Evolutionary conservation across 2,329 filamentous ascomycete species (phyloP).

Genomic region (Raffaelea albimanens): DNA sequence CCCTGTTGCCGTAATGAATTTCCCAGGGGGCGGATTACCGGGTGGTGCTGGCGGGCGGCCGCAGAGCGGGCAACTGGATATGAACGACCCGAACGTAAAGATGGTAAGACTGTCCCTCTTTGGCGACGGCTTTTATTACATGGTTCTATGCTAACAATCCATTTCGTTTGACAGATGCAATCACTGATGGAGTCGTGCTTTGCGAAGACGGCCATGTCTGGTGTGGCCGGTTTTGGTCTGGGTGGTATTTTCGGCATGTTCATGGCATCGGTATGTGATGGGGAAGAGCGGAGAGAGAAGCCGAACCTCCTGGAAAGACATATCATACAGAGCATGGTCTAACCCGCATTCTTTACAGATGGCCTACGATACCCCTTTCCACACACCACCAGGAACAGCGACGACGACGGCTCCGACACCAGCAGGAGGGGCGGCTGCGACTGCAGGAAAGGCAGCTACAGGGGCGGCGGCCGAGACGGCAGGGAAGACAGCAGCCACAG

Average conservation of each 20-base stretch:
- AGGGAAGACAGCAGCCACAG: background rate
- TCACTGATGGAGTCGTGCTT: conserved; percentile 84
- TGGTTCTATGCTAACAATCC: background rate
- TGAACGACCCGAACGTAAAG: conserved; percentile 44
- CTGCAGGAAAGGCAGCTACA: background rate
- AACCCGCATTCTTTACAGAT: too few species aligned
- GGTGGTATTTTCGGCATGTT: conserved; percentile 93
- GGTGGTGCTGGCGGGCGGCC: conserved; percentile 12
- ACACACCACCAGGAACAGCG: conserved; percentile 28
- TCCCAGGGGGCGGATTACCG: conserved; percentile 22
- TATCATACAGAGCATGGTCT: too few species aligned
- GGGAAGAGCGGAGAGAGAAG: too few species aligned
- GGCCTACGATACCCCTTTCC: conserved; percentile 93
- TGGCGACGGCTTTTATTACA: too few species aligned
- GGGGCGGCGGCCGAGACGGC: background rate
- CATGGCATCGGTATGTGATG: conserved; percentile 74
- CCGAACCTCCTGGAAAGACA: too few species aligned
- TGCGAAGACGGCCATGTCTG: conserved; percentile 79
- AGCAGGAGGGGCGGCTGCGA: conserved; percentile 1
- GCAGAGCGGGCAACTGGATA: conserved; percentile 16
- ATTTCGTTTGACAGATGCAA: conserved; percentile 53
- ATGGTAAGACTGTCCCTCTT: conserved; percentile 13
- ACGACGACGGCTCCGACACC: conserved; percentile 7
- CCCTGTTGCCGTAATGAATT: conserved; percentile 23
- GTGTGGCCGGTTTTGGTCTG: conserved; percentile 87